Base-by-base conservation (phyloP, 192 early-diverging fungal species). In the Backusella tarrabulga region DNA sequence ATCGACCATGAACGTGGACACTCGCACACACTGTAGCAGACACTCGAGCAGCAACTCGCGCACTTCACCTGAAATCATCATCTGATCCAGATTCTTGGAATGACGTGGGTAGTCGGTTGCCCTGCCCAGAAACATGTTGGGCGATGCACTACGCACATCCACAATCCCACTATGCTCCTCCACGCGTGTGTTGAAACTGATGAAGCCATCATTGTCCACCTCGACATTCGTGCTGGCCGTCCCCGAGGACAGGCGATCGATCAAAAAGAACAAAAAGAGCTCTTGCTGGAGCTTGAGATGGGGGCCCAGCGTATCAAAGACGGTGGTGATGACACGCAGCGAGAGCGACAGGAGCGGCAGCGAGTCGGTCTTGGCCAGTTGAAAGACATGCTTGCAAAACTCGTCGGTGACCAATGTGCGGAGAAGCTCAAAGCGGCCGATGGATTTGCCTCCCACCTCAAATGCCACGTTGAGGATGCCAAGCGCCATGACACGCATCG, bases 401-500 rank as follows among this genome's bases (percentile, higher is more conserved):
- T 95, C 94, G 46, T 96, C 94, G 6, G 92, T 84, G 0, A 96
- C 91, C 46, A 97, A 78, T 14, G 91, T 87, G 46, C 90, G 87
- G 60, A 95, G 81, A 1, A 80, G 63, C n/a, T 86, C 85, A 71
- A 89, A 88, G 15, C 78, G 85, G 5, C 90, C 87, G 60, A 99
- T 91, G 8, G 92, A 93, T 34, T 77, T 76, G 56, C 97, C 96
- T 3, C 93, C 96, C 5, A 92, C 90, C 81, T 98, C 96, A 74
- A 99, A 86, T 0, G 92, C 96, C 1, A 91, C 89, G 79, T 93
- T 91, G 73, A 98, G 84, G 34, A 98, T 91, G n/a, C 91, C 90
- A 23, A 99, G 86, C 15, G 97, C 95, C 84, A 98, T 88, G 41
- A 96, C 83, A 15, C 98, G 88, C 89, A 98, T 93, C 0, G 95